phyloP scores from a whole-genome alignment of 2,329 filamentous ascomycete genomes.

The Sclerotinia trifoliorum region DNA sequence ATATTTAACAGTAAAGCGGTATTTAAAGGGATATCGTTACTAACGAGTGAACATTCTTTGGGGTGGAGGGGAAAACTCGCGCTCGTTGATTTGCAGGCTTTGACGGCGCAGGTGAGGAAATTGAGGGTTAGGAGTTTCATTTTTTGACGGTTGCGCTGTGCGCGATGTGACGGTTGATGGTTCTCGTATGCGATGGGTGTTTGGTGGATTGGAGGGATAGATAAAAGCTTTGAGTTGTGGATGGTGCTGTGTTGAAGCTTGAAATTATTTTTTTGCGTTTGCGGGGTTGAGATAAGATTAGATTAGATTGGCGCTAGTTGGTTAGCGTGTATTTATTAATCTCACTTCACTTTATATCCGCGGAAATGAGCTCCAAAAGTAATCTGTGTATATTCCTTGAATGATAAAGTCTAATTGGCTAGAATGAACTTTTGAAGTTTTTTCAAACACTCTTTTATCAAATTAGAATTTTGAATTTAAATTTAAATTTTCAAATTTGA shows the following conservation, averaged over 20 bases:
- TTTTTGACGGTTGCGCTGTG: not conserved
- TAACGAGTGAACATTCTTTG: constrained; percentile 84
- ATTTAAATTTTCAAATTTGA: no score
- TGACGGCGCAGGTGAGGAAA: constrained; percentile 94
- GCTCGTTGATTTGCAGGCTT: constrained; percentile 81
- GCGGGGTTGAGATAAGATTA: constrained; percentile 16
- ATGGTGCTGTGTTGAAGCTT: not conserved
- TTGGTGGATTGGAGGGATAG: no score
- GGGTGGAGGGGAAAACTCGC: constrained; percentile 88
- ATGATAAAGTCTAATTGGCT: no score
- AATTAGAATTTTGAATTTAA: no score
- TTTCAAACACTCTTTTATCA: no score
- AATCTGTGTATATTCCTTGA: no score
- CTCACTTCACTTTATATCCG: not conserved
- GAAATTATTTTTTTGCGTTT: constrained; percentile 16
- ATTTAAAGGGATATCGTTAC: constrained; percentile 79
- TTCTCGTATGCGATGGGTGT: not conserved
- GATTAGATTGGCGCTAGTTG: constrained; percentile 17
- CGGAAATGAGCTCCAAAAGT: no score
- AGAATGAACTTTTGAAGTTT: no score
- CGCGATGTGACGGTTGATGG: not conserved
- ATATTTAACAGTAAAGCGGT: constrained; percentile 79
- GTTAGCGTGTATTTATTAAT: not conserved
- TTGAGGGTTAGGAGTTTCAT: constrained; percentile 98
- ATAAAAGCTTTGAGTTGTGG: not conserved